A percentile compares a stretch with the other conserved stretches of the same genome.
Evolutionary conservation across 805 yeast genomes (phyloP).

Genomic region (Saccharomycopsis sp.): DNA sequence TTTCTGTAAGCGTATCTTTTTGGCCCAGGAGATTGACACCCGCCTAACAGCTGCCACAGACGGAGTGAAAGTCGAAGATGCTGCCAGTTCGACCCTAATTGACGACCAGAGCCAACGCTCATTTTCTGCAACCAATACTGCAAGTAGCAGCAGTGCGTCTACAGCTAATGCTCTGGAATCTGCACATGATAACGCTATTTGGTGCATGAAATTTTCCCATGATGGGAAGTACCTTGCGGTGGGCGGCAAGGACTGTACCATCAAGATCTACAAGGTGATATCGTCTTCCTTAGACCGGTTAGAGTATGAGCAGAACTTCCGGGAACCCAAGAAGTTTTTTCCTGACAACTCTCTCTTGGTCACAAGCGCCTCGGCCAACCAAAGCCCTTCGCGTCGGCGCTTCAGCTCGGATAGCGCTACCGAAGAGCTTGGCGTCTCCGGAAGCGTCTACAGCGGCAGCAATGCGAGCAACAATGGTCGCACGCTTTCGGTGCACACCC

Average conservation of each 20-base stretch:
- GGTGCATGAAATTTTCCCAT: constrained; percentile 62
- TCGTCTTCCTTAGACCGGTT: constrained; percentile 64
- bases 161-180: background rate
- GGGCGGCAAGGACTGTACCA: constrained; percentile 68
- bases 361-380: background rate
- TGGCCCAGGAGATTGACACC: constrained; percentile 19
- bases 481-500: background rate
- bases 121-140: background rate
- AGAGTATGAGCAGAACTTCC: constrained; percentile 30
- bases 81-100: background rate
- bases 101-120: background rate
- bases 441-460: constrained; percentile 2
- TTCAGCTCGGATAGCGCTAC: background rate
- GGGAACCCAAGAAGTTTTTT: background rate
- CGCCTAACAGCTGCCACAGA: background rate
- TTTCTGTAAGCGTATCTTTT: constrained; percentile 13
- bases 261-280: constrained; percentile 76
- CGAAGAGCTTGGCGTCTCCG: constrained; percentile 8
- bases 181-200: constrained; percentile 40
- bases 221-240: constrained; percentile 83
- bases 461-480: constrained; percentile 2
- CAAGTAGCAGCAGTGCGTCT: no score
- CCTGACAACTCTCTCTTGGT: background rate
- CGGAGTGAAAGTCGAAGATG: background rate
- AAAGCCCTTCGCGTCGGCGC: background rate